phyloP scores from a whole-genome alignment of 2,329 filamentous ascomycete genomes.

The Penicillium sp. region DNA sequence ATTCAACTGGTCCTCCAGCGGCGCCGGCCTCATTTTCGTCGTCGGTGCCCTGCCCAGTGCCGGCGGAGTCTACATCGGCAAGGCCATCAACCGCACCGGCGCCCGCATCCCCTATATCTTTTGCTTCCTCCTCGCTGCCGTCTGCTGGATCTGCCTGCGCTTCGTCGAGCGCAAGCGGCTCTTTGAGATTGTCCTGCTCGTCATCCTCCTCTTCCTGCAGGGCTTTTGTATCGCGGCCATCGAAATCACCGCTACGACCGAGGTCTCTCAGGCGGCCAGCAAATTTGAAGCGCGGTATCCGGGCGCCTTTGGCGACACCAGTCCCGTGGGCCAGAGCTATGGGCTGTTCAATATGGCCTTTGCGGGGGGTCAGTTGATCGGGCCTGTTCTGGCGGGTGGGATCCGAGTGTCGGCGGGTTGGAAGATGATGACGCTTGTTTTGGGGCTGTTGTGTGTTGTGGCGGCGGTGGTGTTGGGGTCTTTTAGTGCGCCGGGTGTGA shows the following conservation, averaged over 20 bases:
- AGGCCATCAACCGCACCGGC: constrained; percentile 46
- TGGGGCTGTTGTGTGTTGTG: constrained; percentile 22
- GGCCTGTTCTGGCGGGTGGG: constrained; percentile 51
- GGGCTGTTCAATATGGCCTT: constrained; percentile 58
- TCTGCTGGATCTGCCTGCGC: constrained; percentile 58
- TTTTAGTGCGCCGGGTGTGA: constrained; percentile 3
- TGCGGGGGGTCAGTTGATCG: constrained; percentile 52
- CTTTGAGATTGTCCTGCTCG: constrained; percentile 58
- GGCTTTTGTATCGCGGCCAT: constrained; percentile 53
- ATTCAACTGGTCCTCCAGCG: constrained; percentile 53
- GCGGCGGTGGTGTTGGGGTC: constrained; percentile 20
- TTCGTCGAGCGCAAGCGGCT: constrained; percentile 53
- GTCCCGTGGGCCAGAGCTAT: constrained; percentile 59
- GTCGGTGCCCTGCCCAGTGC: constrained; percentile 24
- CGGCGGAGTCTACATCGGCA: constrained; percentile 9
- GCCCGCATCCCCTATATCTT: constrained; percentile 54
- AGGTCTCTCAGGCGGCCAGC: constrained; percentile 51
- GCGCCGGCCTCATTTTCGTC: constrained; percentile 54
- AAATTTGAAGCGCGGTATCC: constrained; percentile 56
- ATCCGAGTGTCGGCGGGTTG: constrained; percentile 23
- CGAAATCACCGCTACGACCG: constrained; percentile 62
- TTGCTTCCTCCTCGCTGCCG: constrained; percentile 49
- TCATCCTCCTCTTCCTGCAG: constrained; percentile 54
- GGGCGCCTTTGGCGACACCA: constrained; percentile 57
- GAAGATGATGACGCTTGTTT: constrained; percentile 21